Evolutionary conservation across 345 rosid species (phyloP).

Genomic region (Lumnitzera racemosa): DNA sequence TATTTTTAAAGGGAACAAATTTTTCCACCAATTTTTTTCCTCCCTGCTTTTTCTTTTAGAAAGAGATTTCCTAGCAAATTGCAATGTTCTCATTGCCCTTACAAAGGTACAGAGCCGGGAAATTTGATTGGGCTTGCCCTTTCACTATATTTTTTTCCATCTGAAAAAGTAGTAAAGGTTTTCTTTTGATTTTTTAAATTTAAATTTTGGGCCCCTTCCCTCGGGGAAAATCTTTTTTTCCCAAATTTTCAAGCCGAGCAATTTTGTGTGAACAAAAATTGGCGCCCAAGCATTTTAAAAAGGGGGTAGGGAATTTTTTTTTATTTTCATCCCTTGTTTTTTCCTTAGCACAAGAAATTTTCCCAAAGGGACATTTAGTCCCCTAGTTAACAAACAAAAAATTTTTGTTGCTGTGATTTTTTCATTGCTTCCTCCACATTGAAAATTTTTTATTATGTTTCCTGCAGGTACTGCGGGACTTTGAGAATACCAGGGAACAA

Average conservation of each 20-base stretch:
- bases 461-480: conserved; percentile 46
- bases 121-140: conserved; percentile 3
- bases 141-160: background rate
- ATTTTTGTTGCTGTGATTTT: background rate
- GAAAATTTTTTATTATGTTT: background rate
- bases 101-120: background rate
- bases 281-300: conserved; percentile 74
- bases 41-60: no score
- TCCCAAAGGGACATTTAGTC: background rate
- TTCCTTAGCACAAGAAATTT: no score
- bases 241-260: conserved; percentile 92
- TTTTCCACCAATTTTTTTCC: no score
- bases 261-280: conserved; percentile 81
- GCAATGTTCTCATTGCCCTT: no score
- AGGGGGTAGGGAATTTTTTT: conserved; percentile 62
- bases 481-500: conserved; percentile 82
- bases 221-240: conserved; percentile 96
- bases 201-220: conserved; percentile 91
- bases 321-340: conserved; percentile 5
- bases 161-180: background rate
- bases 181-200: conserved; percentile 7
- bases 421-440: background rate
- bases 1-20: no score
- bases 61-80: no score
- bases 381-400: conserved; percentile 7